Percentiles rank a stretch among this genome's conserved stretches.
phyloP scores from a whole-genome alignment of 139 green algal species.

The Coccomyxa sp. region DNA sequence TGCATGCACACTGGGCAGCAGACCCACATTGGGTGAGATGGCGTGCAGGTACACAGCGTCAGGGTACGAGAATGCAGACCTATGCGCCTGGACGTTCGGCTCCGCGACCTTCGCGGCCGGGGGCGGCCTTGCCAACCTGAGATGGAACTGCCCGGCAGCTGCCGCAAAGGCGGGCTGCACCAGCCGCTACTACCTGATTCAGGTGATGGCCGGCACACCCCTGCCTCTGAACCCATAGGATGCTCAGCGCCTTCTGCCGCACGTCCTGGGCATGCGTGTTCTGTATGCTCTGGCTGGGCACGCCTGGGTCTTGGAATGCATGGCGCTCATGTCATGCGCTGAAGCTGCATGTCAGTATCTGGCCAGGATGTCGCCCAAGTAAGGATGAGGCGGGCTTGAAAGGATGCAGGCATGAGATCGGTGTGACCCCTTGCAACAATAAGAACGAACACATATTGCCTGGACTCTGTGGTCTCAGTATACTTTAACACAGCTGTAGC shows the following conservation, averaged over 20 bases:
- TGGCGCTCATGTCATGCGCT: background rate
- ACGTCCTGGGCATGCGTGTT: background rate
- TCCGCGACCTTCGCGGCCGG: background rate
- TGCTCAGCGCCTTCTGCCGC: background rate
- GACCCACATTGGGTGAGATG: background rate
- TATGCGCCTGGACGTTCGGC: background rate
- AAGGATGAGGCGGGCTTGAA: background rate
- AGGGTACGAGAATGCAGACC: slow-evolving; percentile 48
- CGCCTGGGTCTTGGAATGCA: background rate
- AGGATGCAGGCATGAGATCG: background rate
- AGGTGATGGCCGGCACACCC: background rate
- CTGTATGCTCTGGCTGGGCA: background rate
- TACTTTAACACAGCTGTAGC: no score
- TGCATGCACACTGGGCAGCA: background rate
- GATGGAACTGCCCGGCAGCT: background rate
- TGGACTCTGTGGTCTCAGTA: no score
- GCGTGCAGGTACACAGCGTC: slow-evolving; percentile 34
- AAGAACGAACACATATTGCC: no score
- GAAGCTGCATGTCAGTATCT: no score
- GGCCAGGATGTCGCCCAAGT: no score
- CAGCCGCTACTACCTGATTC: slow-evolving; percentile 2
- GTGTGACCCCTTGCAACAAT: no score
- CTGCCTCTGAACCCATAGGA: background rate
- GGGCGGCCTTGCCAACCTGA: slow-evolving; percentile 4
- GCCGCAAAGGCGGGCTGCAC: background rate